Evolutionary conservation across 495 filamentous ascomycete genomes (phyloP), one percentile per base, ranked within the genome.

Genomic region (Wilcoxina mikolae): DNA sequence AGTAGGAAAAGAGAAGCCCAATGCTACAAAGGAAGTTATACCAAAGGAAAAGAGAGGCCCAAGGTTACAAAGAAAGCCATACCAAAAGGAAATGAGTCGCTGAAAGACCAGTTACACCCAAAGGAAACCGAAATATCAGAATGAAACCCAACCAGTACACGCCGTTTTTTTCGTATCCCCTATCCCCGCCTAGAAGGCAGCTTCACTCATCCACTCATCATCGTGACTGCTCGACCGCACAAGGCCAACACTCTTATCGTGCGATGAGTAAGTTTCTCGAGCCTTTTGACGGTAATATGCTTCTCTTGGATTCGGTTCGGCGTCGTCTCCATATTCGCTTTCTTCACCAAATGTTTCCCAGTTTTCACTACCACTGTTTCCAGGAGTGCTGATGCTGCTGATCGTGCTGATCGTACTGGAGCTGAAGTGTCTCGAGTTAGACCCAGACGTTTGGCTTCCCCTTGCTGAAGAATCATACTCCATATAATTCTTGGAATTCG

Each of bases 341-440:
- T 47, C 54, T 15, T 17, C 60, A 23, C 58, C 59, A 45, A 57
- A 60, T 1, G 60, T 62, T 51, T 62, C 60, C 60, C 60, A 62
- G 20, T 62, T 62, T 18, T 62, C 60, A 10, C 60, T 62, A 12
- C 60, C 54, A 35, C 54, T 57, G 5, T 54, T 41, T 18, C 50
- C 53, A 9, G 58, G 43, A 20, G 39, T 10, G 39, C 39, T 43
- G 17, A 43, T 20, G 39, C 39, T 10, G 39, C 39, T 43, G 24
- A 57, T 26, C 7, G 49, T 38, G 28, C 49, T 52, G n/a, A 33
- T 4, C 4, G 49, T 39, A 22, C 31, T 52, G 5, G 49, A 12
- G 12, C 31, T 39, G 49, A 26, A 52, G 15, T 39, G 18, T 38
- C 49, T 35, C 12, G 27, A 31, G 28, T 33, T 22, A 35, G 15